Conservation (phyloP, 805 yeast genomes). For the Pichia nanzhaoensis region DNA sequence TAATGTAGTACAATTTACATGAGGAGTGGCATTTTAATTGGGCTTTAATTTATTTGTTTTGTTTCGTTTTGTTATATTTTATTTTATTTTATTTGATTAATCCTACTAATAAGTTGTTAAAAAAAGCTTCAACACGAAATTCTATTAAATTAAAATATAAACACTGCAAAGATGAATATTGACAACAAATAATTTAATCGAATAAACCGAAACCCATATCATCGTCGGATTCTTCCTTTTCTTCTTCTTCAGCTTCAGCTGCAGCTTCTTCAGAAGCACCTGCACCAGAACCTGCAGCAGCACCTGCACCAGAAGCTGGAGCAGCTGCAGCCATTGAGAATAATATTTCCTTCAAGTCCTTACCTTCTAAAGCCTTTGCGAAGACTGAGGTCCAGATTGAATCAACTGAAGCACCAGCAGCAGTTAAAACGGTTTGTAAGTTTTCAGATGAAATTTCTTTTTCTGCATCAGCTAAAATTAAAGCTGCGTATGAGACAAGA, state of each 20-base stretch:
- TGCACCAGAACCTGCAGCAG: slow-evolving; percentile 53
- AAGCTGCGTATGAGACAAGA: slow-evolving; percentile 95
- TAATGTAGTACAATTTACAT: too few species aligned
- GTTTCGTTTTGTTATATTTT: neutral
- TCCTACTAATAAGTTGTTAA: slow-evolving; percentile 2
- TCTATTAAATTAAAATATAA: slow-evolving; percentile 10
- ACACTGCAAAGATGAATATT: slow-evolving; percentile 2
- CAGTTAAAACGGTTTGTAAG: slow-evolving; percentile 65
- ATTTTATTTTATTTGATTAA: neutral
- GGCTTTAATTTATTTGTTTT: neutral
- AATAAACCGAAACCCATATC: slow-evolving; percentile 96
- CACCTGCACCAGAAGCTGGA: slow-evolving; percentile 66
- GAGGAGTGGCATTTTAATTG: too few species aligned
- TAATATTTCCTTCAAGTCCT: slow-evolving; percentile 71
- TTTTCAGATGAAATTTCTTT: slow-evolving; percentile 81
- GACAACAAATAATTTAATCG: slow-evolving; percentile 47
- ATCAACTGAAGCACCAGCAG: slow-evolving; percentile 81
- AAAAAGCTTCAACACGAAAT: slow-evolving; percentile 8
- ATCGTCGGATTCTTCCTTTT: slow-evolving; percentile 54
- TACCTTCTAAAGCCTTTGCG: slow-evolving; percentile 83
- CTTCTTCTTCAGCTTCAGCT: slow-evolving; percentile 50
- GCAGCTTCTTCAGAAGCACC: slow-evolving; percentile 61
- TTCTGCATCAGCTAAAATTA: slow-evolving; percentile 96
- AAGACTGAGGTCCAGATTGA: slow-evolving; percentile 80
- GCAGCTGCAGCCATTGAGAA: slow-evolving; percentile 61